A percentile compares a stretch with the other conserved stretches of the same genome.
phyloP scores from a whole-genome alignment of 108 stramenopile genomes.

The Mayamaea pseudoterrestris region DNA sequence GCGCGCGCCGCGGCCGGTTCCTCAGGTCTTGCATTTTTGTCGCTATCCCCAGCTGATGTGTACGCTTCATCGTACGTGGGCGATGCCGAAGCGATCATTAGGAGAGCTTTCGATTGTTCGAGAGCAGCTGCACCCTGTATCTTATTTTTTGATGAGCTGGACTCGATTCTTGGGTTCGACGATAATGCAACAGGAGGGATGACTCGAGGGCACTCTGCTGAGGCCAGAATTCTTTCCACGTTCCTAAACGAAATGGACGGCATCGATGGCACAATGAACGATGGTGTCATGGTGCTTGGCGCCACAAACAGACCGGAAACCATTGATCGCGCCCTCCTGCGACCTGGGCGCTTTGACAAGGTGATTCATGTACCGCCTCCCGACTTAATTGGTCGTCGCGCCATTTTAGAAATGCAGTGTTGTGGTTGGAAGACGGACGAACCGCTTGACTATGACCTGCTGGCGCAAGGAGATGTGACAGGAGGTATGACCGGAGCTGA shows the following conservation, averaged over 20 bases:
- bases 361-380: slow-evolving; percentile 90
- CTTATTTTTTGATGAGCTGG: slow-evolving; percentile 98
- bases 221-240: slow-evolving; percentile 83
- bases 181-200: slow-evolving; percentile 29
- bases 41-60: slow-evolving; percentile 90
- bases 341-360: slow-evolving; percentile 70
- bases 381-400: slow-evolving; percentile 71
- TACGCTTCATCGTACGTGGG: slow-evolving; percentile 94
- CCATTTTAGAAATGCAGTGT: slow-evolving; percentile 76
- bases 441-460: slow-evolving; percentile 23
- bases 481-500: slow-evolving; percentile 80
- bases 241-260: slow-evolving; percentile 99
- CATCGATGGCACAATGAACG: slow-evolving; percentile 50
- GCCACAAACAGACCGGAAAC: slow-evolving; percentile 81
- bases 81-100: slow-evolving; percentile 90
- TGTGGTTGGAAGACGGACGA: slow-evolving; percentile 18
- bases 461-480: slow-evolving; percentile 43
- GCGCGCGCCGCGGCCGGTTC: slow-evolving; percentile 93
- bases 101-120: slow-evolving; percentile 86
- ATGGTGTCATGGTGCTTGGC: slow-evolving; percentile 83
- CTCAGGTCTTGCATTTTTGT: slow-evolving; percentile 86
- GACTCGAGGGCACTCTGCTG: slow-evolving; percentile 66
- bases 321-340: slow-evolving; percentile 64
- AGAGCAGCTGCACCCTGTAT: slow-evolving; percentile 90
- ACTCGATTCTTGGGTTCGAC: slow-evolving; percentile 73